Base-by-base conservation (phyloP, 2,329 filamentous ascomycete species). In the Diaporthe helianthi region DNA sequence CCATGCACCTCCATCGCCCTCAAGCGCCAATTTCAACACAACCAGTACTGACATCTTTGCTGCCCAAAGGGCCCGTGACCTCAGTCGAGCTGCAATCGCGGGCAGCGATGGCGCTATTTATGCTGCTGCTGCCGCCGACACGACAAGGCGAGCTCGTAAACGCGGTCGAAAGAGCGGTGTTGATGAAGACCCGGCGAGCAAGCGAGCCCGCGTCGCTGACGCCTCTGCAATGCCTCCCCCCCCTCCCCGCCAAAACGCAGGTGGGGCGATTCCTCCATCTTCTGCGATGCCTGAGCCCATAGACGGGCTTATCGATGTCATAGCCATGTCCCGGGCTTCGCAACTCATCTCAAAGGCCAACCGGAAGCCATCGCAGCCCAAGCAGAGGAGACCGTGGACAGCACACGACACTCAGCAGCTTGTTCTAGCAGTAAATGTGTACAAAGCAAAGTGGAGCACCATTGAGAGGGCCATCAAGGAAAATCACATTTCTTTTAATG, bases 321-420 rank as follows among this genome's bases (percentile, higher is more conserved):
- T 76, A 9, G 72, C 73, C 0, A 54, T 79, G 41, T 70, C 72
- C 19, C 73, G 76, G 68, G 72, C 70, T 22, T 74, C 66, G 33
- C 72, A 54, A 65, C 77, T 70, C 69, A 76, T 72, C 65, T 76
- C 72, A 54, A 73, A 76, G 8, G 76, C 75, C 13, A 72, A 78
- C 55, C 76, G 75, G 19, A 75, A 76, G 51, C 73, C 73, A n/a
- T 77, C 76, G 64, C 72, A 76, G 70, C 76, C 74, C 8, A 80
- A 82, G 73, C 68, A 70, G 51, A 78, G 79, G 60, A 74, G 73
- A 53, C 73, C 75, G 9, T 88, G 86, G 86, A 80, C 80, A 33
- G 73, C 78, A 12, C 67, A 74, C 9, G 86, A 88, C 72, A 77
- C 77, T 6, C 49, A 73, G 15, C 71, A 76, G 44, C 83, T 88